Evolutionary conservation across 768 basidiomycete genomes (phyloP).

Genomic region (Tricholoma sp.): DNA sequence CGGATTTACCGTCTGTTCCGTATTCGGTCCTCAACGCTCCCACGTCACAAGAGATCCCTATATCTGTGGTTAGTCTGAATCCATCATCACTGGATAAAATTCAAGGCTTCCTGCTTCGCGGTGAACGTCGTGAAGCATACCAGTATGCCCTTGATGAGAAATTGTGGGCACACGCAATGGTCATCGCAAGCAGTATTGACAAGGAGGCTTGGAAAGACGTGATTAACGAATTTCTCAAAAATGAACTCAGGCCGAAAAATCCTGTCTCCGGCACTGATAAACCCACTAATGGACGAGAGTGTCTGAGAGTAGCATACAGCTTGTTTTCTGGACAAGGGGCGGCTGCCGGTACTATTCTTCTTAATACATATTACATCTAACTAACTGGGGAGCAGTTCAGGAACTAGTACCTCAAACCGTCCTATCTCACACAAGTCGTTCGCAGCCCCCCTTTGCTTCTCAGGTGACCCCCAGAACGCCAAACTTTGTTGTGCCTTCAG

Average conservation of each 20-base stretch:
- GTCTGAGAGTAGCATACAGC: conserved; percentile 76
- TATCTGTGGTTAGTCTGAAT: conserved; percentile 55
- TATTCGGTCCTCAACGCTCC: conserved; percentile 19
- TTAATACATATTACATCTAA: not conserved
- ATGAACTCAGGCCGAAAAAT: conserved; percentile 56
- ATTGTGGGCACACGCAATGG: conserved; percentile 93
- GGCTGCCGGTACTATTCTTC: conserved; percentile 50
- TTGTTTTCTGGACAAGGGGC: conserved; percentile 81
- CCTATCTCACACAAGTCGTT: conserved; percentile 34
- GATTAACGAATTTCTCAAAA: conserved; percentile 75
- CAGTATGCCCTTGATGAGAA: conserved; percentile 83
- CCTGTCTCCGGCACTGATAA: conserved; percentile 14
- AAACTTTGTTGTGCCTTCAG: conserved; percentile 45
- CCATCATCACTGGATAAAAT: conserved; percentile 70
- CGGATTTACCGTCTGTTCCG: conserved; percentile 14
- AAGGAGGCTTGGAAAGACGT: conserved; percentile 93
- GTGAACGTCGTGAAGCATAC: conserved; percentile 83
- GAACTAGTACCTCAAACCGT: conserved; percentile 61
- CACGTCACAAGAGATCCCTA: conserved; percentile 39
- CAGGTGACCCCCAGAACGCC: conserved; percentile 58
- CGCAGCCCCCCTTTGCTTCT: conserved; percentile 34
- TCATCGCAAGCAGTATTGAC: conserved; percentile 90
- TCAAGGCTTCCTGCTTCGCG: conserved; percentile 72
- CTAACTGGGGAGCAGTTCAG: conserved; percentile 47
- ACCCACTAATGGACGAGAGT: conserved; percentile 54